Base-by-base conservation (phyloP, 2,329 filamentous ascomycete species). In the Trichophyton verrucosum region DNA sequence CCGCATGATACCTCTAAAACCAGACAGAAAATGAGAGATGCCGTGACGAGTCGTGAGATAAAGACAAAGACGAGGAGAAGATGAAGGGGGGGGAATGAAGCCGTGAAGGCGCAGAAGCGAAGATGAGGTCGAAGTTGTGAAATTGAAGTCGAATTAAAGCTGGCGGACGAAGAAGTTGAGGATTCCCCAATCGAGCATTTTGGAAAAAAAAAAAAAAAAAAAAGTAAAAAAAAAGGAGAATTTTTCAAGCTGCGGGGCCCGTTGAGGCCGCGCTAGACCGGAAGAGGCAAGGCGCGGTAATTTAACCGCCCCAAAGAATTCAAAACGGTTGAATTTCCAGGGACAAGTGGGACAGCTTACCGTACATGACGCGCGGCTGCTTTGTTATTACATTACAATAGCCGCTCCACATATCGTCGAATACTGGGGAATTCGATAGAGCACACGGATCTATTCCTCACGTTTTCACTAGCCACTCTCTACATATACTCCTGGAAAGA, bases 301-400 rank as follows among this genome's bases (percentile, higher is more conserved):
- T 62, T 62, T 57, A 65, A 60, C 65, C 44, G 65, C 70, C 71
- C 71, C 64, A 65, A 71, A 72, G 70, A 70, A 65, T 64, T 66
- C 67, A 64, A 69, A 72, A 71, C 64, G 69, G 71, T 72, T 73
- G 72, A 70, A 70, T 69, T 57, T 57, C 20, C 55, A 40, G 55
- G 55, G 30, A 40, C 27, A 9, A 57, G 49, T 53, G 49, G 27
- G 27, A 22, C 22, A 3, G 9, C 22, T 53, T 53, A 53, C 49
- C 49, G 9, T 53, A 53, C 49, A 24, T 53, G 20, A 53, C 49
- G 46, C 40, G 46, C 46, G 46, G 46, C 4, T 51, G 8, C 22
- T 15, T 3, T 17, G 40, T 44, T 17, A 44, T 44, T 44, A 44
- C 40, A 44, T n/a, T 44, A 44, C 40, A 44, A 44, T 44, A 44